Evolutionary conservation across 345 rosid genomes (phyloP).

Genomic region (Pistacia integerrima): DNA sequence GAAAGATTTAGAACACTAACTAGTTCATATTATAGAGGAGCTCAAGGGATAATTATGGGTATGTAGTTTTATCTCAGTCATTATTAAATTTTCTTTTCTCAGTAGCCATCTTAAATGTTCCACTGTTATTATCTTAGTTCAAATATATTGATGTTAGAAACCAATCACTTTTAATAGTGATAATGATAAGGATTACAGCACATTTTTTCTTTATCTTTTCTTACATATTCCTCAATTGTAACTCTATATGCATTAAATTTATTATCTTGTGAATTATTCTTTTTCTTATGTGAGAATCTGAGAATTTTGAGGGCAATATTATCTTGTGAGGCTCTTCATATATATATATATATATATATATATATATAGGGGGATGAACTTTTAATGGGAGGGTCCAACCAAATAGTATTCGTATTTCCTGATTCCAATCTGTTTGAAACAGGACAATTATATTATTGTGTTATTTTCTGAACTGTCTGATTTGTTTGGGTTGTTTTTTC

Average conservation of each 20-base stretch:
- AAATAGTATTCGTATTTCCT: not conserved
- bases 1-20: conserved; percentile 95
- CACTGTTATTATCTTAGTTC: not conserved
- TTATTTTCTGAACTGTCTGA: not conserved
- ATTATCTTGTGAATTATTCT: no score
- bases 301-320: not conserved
- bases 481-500: not conserved
- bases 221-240: no score
- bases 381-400: not conserved
- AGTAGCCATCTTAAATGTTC: not conserved
- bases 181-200: no score
- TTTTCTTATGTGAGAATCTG: not conserved
- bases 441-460: not conserved
- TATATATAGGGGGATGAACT: not conserved
- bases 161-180: not conserved
- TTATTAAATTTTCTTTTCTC: not conserved
- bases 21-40: conserved; percentile 95
- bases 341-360: no score
- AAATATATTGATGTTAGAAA: not conserved
- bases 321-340: not conserved
- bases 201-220: no score
- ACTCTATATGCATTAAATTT: no score
- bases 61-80: conserved; percentile 21
- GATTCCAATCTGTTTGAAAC: not conserved
- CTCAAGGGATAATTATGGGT: conserved; percentile 97